Evolutionary conservation across 768 basidiomycete genomes (phyloP).

Genomic region (Leccinellum albellum): DNA sequence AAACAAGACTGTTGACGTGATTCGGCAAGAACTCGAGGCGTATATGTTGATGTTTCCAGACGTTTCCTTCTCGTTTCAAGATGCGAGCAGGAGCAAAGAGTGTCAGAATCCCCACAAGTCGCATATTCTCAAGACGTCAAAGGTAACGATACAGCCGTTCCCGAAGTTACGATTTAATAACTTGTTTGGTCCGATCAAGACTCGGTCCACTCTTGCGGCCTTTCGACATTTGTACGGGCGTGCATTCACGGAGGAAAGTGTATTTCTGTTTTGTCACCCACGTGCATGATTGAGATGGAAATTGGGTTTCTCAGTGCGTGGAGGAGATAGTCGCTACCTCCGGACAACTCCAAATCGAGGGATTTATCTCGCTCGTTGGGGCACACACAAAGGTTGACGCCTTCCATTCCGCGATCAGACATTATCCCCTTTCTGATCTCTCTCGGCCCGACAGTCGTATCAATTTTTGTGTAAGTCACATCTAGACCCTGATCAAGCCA

Average conservation of each 20-base stretch:
- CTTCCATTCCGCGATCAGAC: constrained; percentile 15
- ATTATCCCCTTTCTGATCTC: constrained; percentile 18
- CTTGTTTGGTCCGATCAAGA: constrained; percentile 43
- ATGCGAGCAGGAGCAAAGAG: constrained; percentile 40
- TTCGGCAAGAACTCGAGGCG: constrained; percentile 69
- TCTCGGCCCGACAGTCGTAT: constrained; percentile 50
- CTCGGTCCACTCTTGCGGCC: constrained; percentile 54
- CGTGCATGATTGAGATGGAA: constrained; percentile 11
- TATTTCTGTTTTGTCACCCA: constrained; percentile 7
- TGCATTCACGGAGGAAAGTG: constrained; percentile 61
- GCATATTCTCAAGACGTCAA: constrained; percentile 57
- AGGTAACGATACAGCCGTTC: constrained; percentile 43
- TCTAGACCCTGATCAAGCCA: neutral
- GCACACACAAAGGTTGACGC: constrained; percentile 63
- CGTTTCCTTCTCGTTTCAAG: constrained; percentile 67
- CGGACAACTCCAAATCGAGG: constrained; percentile 58
- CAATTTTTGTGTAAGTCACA: constrained; percentile 77
- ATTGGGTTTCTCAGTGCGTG: constrained; percentile 49
- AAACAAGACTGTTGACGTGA: constrained; percentile 56
- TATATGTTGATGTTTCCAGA: constrained; percentile 70
- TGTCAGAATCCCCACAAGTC: constrained; percentile 35
- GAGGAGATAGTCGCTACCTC: constrained; percentile 54
- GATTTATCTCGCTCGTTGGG: constrained; percentile 83
- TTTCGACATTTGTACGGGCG: constrained; percentile 77
- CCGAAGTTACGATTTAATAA: constrained; percentile 4